Evolutionary conservation across 1,284 basidiomycete species (phyloP).

Genomic region (Malassezia psittaci): DNA sequence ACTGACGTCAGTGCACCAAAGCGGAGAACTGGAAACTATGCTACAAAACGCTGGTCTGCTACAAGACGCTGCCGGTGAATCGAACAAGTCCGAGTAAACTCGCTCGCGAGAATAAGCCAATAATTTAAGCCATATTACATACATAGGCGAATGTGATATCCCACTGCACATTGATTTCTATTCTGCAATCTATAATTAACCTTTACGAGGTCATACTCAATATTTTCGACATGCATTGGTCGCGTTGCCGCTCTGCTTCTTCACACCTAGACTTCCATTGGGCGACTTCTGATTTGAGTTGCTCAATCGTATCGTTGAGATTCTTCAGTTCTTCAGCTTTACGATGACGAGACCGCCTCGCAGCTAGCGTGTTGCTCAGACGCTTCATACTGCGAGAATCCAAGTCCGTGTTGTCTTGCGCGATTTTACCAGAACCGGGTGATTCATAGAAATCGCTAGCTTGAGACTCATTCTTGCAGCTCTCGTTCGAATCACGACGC

Average conservation of each 20-base stretch:
- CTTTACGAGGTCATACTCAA: not conserved
- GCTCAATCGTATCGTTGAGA: conserved; percentile 38
- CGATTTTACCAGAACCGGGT: not conserved
- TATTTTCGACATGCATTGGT: conserved; percentile 5
- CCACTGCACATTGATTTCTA: too few relatives aligned
- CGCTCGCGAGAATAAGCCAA: not conserved
- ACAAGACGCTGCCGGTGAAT: conserved; percentile 4
- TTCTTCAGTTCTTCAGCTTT: conserved; percentile 41
- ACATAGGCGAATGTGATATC: not conserved
- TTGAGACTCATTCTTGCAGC: not conserved
- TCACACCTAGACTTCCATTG: conserved; percentile 42
- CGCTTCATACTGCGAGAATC: conserved; percentile 42
- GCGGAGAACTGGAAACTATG: conserved; percentile 78
- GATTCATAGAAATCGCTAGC: not conserved
- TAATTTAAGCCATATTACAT: not conserved
- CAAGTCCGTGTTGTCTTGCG: conserved; percentile 27
- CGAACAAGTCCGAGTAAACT: not conserved
- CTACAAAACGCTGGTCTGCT: conserved; percentile 50
- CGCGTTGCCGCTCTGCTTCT: conserved; percentile 36
- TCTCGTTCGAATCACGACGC: conserved; percentile 22
- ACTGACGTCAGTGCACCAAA: conserved; percentile 67
- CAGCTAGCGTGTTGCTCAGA: conserved; percentile 45
- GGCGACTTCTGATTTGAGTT: conserved; percentile 28
- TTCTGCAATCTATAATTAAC: not conserved
- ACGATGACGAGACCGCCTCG: conserved; percentile 40